Percentiles rank a stretch among this genome's conserved stretches.
phyloP scores from a whole-genome alignment of 441 rosid genomes.

The Brassica balearica region DNA sequence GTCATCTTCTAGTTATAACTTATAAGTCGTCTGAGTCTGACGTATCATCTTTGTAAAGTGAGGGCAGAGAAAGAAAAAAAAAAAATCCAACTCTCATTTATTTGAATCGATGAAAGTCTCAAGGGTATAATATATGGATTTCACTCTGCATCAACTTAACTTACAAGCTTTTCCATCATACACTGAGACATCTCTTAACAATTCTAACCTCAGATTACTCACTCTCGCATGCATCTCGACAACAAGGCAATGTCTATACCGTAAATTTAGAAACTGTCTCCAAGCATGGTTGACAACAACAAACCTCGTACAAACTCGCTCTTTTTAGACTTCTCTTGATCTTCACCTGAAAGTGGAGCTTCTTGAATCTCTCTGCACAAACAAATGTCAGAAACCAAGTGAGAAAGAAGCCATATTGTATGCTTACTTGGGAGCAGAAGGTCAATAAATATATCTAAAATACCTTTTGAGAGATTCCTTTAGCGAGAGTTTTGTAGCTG shows the following conservation, averaged over 20 bases:
- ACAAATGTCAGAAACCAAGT: conserved; percentile 9
- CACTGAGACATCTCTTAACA: conserved; percentile 18
- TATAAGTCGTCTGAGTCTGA: too few species aligned
- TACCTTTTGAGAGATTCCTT: conserved; percentile 42
- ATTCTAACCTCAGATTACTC: background rate
- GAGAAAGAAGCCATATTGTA: conserved; percentile 12
- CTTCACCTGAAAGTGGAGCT: conserved; percentile 53
- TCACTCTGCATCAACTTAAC: background rate
- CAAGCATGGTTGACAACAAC: conserved; percentile 62
- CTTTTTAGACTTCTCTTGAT: conserved; percentile 61
- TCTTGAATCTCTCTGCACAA: conserved; percentile 49
- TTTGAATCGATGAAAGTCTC: too few species aligned
- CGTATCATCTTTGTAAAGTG: too few species aligned
- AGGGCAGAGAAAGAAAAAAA: too few species aligned
- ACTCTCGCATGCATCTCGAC: background rate
- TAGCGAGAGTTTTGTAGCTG: conserved; percentile 50
- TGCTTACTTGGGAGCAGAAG: background rate
- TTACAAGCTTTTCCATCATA: conserved; percentile 34
- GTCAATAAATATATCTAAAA: background rate
- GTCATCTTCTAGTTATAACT: too few species aligned
- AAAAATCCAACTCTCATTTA: too few species aligned
- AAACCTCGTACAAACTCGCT: conserved; percentile 67
- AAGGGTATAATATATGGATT: too few species aligned
- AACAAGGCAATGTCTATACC: too few species aligned
- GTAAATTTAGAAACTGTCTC: background rate